Conservation (phyloP, 345 rosid species). For the Cochlearia excelsa region DNA sequence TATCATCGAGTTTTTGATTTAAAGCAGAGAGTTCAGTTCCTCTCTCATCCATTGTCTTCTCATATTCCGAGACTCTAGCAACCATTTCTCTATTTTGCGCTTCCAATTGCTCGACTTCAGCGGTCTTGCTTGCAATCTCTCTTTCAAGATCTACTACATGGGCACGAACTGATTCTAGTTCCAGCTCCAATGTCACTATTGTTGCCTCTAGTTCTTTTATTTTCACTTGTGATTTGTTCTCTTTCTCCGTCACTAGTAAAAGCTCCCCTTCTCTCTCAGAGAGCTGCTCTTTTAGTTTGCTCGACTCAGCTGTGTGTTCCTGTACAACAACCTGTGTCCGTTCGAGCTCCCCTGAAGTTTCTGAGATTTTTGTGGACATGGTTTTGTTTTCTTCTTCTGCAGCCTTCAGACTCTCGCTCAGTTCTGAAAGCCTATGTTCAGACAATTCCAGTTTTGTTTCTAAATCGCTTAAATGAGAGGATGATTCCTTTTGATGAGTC, state of each 20-base stretch:
- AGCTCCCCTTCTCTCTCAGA: conserved; percentile 50
- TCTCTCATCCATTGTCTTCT: conserved; percentile 43
- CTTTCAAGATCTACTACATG: conserved; percentile 44
- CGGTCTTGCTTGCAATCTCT: conserved; percentile 45
- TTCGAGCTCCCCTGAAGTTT: conserved; percentile 52
- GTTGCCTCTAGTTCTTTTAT: conserved; percentile 29
- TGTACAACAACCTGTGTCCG: conserved; percentile 40
- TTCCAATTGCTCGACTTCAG: conserved; percentile 45
- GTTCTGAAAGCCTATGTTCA: conserved; percentile 45
- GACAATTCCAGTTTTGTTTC: conserved; percentile 48
- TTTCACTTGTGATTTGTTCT: conserved; percentile 44
- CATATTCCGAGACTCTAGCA: conserved; percentile 53
- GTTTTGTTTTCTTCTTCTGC: conserved; percentile 54
- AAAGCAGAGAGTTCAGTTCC: conserved; percentile 49
- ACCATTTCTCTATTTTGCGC: conserved; percentile 45
- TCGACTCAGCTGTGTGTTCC: conserved; percentile 45
- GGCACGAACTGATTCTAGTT: conserved; percentile 45
- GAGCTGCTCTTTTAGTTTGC: conserved; percentile 45
- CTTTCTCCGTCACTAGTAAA: conserved; percentile 47
- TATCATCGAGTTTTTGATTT: conserved; percentile 52
- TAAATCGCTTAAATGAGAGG: conserved; percentile 33
- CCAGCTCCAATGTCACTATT: conserved; percentile 46
- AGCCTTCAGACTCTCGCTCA: conserved; percentile 47
- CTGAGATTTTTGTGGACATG: conserved; percentile 49
- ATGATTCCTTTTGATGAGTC: conserved; percentile 51